Evolutionary conservation across 495 filamentous ascomycete genomes (phyloP).

Genomic region (Bombardia bombarda): DNA sequence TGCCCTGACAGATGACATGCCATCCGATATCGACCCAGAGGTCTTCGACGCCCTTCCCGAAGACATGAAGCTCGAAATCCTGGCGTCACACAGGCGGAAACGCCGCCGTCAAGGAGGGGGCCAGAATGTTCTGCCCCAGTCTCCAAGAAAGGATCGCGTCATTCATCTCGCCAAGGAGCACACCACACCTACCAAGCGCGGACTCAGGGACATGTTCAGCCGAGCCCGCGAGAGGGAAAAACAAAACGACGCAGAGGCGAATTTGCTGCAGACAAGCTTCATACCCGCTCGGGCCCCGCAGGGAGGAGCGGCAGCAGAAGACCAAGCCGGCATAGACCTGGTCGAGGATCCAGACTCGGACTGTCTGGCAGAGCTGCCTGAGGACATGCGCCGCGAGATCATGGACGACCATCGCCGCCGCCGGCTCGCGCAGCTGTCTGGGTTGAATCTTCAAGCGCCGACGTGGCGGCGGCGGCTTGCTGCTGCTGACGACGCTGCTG

Average conservation of each 20-base stretch:
- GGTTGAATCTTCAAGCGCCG: slow-evolving; percentile 14
- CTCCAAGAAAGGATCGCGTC: slow-evolving; percentile 47
- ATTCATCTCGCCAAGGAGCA: slow-evolving; percentile 41
- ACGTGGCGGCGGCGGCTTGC: neutral
- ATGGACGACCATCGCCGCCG: slow-evolving; percentile 60
- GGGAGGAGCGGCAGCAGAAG: slow-evolving; percentile 9
- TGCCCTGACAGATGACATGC: slow-evolving; percentile 23
- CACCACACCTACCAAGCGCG: slow-evolving; percentile 51
- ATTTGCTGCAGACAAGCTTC: slow-evolving; percentile 61
- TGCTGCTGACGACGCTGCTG: slow-evolving; percentile 7
- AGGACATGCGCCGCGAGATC: slow-evolving; percentile 71
- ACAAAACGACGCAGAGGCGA: slow-evolving; percentile 35
- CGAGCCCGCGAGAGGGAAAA: slow-evolving; percentile 35
- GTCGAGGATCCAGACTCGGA: slow-evolving; percentile 50
- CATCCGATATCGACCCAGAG: slow-evolving; percentile 59
- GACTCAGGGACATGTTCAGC: slow-evolving; percentile 37
- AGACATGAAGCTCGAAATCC: slow-evolving; percentile 73
- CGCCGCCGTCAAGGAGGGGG: slow-evolving; percentile 4
- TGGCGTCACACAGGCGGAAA: slow-evolving; percentile 55
- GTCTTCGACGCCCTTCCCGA: slow-evolving; percentile 71
- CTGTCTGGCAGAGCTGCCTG: slow-evolving; percentile 74
- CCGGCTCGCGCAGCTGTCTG: slow-evolving; percentile 34
- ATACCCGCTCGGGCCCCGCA: slow-evolving; percentile 23
- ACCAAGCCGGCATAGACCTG: slow-evolving; percentile 11
- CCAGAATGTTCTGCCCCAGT: slow-evolving; percentile 47